These are phyloP conservation scores for Dendrobium catenatum DNA, from an alignment of 106 monocot species.

Conservation along the genomic window DNA sequence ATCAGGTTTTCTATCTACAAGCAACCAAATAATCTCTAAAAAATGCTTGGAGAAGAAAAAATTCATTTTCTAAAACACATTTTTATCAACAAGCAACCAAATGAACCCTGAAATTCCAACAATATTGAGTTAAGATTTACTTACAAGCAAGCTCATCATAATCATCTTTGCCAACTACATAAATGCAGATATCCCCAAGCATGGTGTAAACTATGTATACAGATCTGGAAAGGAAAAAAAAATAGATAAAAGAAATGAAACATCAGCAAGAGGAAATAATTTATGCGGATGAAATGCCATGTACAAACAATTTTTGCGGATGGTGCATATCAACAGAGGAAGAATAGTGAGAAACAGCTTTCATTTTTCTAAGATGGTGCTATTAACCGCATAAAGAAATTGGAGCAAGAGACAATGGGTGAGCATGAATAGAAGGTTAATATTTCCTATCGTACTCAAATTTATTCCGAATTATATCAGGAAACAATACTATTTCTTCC, in stretches of 20 bases:
- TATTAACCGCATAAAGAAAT: too few relatives aligned
- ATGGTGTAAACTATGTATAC: slow-evolving; percentile 89
- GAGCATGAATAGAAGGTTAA: too few relatives aligned
- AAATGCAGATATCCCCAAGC: slow-evolving; percentile 92
- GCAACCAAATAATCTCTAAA: too few relatives aligned
- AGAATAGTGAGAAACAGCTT: too few relatives aligned
- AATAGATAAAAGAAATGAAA: neutral
- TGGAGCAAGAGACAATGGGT: too few relatives aligned
- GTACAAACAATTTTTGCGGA: neutral
- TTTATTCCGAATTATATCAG: neutral
- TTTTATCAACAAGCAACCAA: neutral
- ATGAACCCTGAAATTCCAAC: neutral
- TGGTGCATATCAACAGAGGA: too few relatives aligned
- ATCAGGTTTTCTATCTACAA: too few relatives aligned
- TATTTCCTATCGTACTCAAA: neutral
- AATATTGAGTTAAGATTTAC: slow-evolving; percentile 17
- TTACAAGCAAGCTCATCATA: slow-evolving; percentile 97
- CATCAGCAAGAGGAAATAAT: neutral
- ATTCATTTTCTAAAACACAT: too few relatives aligned
- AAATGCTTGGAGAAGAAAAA: too few relatives aligned
- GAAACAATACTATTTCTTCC: neutral
- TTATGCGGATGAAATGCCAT: neutral
- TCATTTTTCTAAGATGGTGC: too few relatives aligned
- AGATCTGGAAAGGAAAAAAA: slow-evolving; percentile 37
- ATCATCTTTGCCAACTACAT: slow-evolving; percentile 96